Evolutionary conservation across 768 basidiomycete species (phyloP).

Genomic region (Boletus barrowsii): DNA sequence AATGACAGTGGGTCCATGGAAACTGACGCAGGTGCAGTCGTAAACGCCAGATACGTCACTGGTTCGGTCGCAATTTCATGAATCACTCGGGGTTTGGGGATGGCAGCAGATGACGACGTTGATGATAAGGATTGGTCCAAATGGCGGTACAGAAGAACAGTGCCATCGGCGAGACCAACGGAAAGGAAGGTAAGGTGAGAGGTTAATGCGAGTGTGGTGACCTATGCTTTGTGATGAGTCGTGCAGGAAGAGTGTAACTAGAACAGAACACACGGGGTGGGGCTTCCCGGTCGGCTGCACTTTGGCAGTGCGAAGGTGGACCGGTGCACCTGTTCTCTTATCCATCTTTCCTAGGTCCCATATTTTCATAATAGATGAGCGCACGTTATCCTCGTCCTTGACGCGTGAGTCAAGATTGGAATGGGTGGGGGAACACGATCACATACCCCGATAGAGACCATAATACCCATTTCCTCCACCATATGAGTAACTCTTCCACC

Average conservation of each 20-base stretch:
- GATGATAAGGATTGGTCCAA: constrained; percentile 85
- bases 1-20: constrained; percentile 24
- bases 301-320: constrained; percentile 70
- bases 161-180: constrained; percentile 92
- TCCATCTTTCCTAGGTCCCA: constrained; percentile 81
- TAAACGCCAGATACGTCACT: constrained; percentile 89
- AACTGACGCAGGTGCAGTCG: constrained; percentile 32
- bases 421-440: background rate
- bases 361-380: constrained; percentile 74
- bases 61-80: constrained; percentile 87
- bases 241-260: background rate
- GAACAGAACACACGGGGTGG: constrained; percentile 56
- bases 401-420: constrained; percentile 10
- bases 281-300: constrained; percentile 74
- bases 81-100: constrained; percentile 84
- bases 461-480: constrained; percentile 72
- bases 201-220: constrained; percentile 79
- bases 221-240: constrained; percentile 35
- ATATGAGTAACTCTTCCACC: constrained; percentile 84
- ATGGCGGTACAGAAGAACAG: constrained; percentile 87
- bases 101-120: constrained; percentile 56
- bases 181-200: constrained; percentile 78
- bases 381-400: constrained; percentile 73
- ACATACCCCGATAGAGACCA: constrained; percentile 88
- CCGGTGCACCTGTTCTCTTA: constrained; percentile 59